Evolutionary conservation across 2,329 filamentous ascomycete genomes (phyloP).

Genomic region (Ascochyta fabae): DNA sequence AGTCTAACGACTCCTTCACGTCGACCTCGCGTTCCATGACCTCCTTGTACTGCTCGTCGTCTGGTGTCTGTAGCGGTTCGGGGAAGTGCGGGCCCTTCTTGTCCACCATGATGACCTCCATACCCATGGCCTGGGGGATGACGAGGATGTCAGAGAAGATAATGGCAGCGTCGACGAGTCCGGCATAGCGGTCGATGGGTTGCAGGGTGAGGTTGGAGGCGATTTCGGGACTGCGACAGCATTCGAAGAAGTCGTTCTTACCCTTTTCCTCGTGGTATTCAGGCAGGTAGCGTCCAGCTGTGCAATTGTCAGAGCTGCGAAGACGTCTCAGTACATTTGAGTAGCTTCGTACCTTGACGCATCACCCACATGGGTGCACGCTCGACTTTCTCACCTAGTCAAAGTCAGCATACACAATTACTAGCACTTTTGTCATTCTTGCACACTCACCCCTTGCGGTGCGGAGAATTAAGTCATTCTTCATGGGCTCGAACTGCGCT

Average conservation of each 20-base stretch:
- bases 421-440: not conserved
- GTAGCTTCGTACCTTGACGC: conserved; percentile 78
- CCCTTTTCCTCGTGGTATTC: conserved; percentile 98
- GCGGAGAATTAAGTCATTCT: conserved; percentile 91
- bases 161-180: conserved; percentile 93
- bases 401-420: conserved; percentile 25
- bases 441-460: conserved; percentile 76
- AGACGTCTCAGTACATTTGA: not conserved
- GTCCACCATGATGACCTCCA: conserved; percentile 98
- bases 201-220: conserved; percentile 93
- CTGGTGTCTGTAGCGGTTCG: conserved; percentile 76
- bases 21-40: conserved; percentile 81
- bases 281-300: conserved; percentile 94
- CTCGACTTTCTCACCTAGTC: conserved; percentile 82
- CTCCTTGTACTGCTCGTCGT: conserved; percentile 81
- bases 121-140: conserved; percentile 96
- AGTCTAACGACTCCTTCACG: conserved; percentile 82
- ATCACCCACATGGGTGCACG: conserved; percentile 98
- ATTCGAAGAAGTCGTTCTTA: conserved; percentile 92
- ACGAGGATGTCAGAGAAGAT: conserved; percentile 99
- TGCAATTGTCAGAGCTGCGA: conserved; percentile 17
- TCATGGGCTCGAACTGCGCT: conserved; percentile 77
- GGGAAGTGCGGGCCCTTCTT: conserved; percentile 97
- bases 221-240: conserved; percentile 91
- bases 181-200: conserved; percentile 88